These are phyloP conservation scores for Casaregolazyma lundiana DNA, from an alignment of 1,139 yeast genomes.

Conservation along the genomic window DNA sequence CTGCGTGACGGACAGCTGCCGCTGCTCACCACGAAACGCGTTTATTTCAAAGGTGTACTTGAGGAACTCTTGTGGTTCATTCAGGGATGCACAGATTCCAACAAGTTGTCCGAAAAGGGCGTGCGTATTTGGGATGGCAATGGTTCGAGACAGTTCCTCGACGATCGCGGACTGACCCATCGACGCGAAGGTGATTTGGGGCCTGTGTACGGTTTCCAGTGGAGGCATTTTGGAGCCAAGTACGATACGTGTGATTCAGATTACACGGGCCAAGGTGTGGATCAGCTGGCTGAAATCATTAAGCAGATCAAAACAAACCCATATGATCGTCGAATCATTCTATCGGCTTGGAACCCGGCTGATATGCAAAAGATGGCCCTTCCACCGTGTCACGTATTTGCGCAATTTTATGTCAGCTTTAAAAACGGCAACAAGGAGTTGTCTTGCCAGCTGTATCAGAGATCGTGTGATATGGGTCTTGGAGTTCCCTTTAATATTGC, in stretches of 20 bases:
- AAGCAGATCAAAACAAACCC: slow-evolving; percentile 81
- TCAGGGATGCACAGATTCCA: slow-evolving; percentile 85
- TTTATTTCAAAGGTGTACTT: slow-evolving; percentile 82
- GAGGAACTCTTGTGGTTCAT: slow-evolving; percentile 92
- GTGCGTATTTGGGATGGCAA: slow-evolving; percentile 98
- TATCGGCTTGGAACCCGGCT: slow-evolving; percentile 98
- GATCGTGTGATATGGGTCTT: slow-evolving; percentile 99
- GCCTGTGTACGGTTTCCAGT: slow-evolving; percentile 97
- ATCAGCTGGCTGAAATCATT: slow-evolving; percentile 79
- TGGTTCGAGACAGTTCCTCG: slow-evolving; percentile 91
- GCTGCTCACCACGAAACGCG: slow-evolving; percentile 84
- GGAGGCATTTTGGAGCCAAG: slow-evolving; percentile 98
- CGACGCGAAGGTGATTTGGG: slow-evolving; percentile 94
- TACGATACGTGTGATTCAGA: slow-evolving; percentile 82
- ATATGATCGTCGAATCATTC: slow-evolving; percentile 85
- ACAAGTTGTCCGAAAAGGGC: slow-evolving; percentile 69
- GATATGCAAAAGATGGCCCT: slow-evolving; percentile 91
- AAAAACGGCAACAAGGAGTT: slow-evolving; percentile 64
- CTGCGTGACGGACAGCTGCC: slow-evolving; percentile 74
- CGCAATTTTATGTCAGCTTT: slow-evolving; percentile 88
- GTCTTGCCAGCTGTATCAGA: slow-evolving; percentile 85
- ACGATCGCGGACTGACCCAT: slow-evolving; percentile 69
- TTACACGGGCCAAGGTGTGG: slow-evolving; percentile 82
- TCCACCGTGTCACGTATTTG: slow-evolving; percentile 97
- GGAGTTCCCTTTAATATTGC: slow-evolving; percentile 99